phyloP scores from a whole-genome alignment of 129 eudicot genomes.

The Arctium lappa region DNA sequence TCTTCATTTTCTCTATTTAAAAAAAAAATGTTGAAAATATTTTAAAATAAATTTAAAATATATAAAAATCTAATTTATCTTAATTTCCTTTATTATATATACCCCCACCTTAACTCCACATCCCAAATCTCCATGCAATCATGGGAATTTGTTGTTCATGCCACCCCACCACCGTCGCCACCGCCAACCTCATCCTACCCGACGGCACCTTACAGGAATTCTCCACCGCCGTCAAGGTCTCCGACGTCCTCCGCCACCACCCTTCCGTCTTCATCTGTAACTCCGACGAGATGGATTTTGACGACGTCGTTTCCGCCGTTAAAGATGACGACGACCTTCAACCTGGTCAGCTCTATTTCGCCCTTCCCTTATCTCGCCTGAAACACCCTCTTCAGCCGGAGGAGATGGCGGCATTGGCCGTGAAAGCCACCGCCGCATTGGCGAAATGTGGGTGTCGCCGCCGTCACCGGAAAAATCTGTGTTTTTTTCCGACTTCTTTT shows the following conservation, averaged over 20 bases:
- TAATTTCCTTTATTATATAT: conserved; percentile 10
- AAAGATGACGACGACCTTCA: conserved; percentile 54
- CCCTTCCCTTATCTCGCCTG: conserved; percentile 57
- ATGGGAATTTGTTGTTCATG: conserved; percentile 88
- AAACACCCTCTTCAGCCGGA: conserved; percentile 64
- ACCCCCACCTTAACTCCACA: background rate
- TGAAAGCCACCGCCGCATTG: conserved; percentile 77
- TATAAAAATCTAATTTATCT: no score
- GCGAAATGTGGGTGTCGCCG: conserved; percentile 53
- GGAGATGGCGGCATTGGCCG: conserved; percentile 98
- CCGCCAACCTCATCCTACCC: conserved; percentile 57
- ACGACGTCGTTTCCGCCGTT: conserved; percentile 60
- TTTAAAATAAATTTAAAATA: no score
- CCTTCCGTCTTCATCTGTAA: conserved; percentile 69
- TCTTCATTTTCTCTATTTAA: no score
- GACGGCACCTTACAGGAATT: conserved; percentile 75
- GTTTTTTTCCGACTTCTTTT: conserved; percentile 22
- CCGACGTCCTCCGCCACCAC: conserved; percentile 47
- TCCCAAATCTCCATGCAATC: conserved; percentile 5
- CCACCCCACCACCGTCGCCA: conserved; percentile 49
- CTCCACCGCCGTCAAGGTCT: conserved; percentile 56
- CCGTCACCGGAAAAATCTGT: background rate
- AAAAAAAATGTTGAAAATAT: no score
- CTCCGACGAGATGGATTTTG: conserved; percentile 95
- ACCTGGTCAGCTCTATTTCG: conserved; percentile 80